Conservation (phyloP, 805 yeast genomes). For the Ogataea siamensis region DNA sequence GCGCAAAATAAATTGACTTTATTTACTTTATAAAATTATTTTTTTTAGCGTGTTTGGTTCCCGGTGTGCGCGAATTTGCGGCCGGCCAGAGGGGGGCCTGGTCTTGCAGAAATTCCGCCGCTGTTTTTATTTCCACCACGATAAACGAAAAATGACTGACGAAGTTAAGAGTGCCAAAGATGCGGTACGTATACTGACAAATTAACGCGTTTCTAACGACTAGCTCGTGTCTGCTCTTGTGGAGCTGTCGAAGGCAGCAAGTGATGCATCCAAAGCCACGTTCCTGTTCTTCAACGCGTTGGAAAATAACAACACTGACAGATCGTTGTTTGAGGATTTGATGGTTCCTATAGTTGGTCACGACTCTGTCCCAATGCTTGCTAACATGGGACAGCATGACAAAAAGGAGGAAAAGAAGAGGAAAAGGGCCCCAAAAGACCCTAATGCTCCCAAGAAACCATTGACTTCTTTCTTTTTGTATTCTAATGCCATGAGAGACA, state of each 20-base stretch:
- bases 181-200: constrained; percentile 24
- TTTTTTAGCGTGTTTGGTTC: constrained; percentile 10
- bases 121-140: constrained; percentile 13
- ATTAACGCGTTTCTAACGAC: constrained; percentile 20
- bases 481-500: constrained; percentile 69
- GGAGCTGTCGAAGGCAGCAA: constrained; percentile 83
- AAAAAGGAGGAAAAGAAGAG: constrained; percentile 47
- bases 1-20: constrained; percentile 7
- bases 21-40: constrained; percentile 1
- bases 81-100: constrained; percentile 12
- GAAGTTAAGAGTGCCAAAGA: constrained; percentile 33
- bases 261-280: constrained; percentile 77
- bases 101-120: constrained; percentile 9
- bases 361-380: constrained; percentile 19
- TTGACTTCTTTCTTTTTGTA: constrained; percentile 81
- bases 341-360: constrained; percentile 34
- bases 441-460: constrained; percentile 95
- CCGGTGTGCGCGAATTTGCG: constrained; percentile 13
- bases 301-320: constrained; percentile 41
- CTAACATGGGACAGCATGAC: constrained; percentile 31
- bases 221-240: constrained; percentile 75
- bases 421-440: constrained; percentile 60
- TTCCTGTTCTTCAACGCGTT: constrained; percentile 68
- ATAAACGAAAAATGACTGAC: constrained; percentile 22
- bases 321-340: constrained; percentile 24